These are phyloP conservation scores for Verruconis gallopava DNA, from an alignment of 2,329 filamentous ascomycete genomes.

Conservation along the genomic window DNA sequence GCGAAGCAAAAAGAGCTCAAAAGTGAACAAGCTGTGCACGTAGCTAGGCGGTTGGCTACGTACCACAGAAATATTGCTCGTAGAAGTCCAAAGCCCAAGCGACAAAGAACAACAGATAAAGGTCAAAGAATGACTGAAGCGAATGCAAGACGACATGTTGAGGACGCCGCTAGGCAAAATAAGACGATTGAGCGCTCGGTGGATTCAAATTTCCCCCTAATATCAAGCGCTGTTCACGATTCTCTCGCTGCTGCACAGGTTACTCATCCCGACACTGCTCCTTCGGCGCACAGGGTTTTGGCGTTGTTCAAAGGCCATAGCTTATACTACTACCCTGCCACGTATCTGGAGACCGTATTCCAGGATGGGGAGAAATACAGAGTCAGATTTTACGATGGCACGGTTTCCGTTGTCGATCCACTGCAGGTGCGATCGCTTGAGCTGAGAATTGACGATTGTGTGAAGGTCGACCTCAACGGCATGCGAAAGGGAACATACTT, in stretches of 20 bases:
- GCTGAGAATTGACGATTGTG: conserved; percentile 30
- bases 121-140: too few species aligned
- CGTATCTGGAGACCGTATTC: conserved; percentile 36
- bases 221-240: neutral
- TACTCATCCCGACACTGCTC: neutral
- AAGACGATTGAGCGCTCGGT: too few species aligned
- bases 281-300: conserved; percentile 38
- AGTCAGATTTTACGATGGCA: conserved; percentile 36
- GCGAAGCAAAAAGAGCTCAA: too few species aligned
- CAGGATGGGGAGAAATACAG: conserved; percentile 28
- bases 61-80: too few species aligned
- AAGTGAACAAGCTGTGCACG: too few species aligned
- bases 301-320: conserved; percentile 42
- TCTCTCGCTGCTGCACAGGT: neutral
- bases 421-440: conserved; percentile 29
- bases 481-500: conserved; percentile 33
- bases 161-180: too few species aligned
- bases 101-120: too few species aligned
- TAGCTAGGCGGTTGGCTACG: too few species aligned
- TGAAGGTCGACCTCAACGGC: conserved; percentile 33
- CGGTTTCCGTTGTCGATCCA: conserved; percentile 24
- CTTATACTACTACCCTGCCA: conserved; percentile 46
- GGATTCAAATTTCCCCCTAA: too few species aligned
- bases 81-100: too few species aligned
- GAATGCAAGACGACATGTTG: too few species aligned